These are phyloP conservation scores for Linum tenue DNA, from an alignment of 345 rosid species.

Conservation along the genomic window DNA sequence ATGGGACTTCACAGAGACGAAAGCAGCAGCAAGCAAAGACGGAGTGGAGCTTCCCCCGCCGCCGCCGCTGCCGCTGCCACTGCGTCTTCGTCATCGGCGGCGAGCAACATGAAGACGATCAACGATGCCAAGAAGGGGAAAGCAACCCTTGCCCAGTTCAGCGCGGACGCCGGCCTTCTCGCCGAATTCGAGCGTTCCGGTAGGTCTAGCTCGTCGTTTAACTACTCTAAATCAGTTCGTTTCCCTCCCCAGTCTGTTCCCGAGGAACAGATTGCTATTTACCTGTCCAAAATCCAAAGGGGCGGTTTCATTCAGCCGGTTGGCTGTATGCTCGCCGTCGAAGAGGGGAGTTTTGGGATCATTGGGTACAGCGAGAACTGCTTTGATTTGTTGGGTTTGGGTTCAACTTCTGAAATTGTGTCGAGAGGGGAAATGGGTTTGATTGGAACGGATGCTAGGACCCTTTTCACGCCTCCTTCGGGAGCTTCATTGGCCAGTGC, in stretches of 20 bases:
- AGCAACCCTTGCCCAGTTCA: conserved; percentile 47
- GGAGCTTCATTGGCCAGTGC: conserved; percentile 58
- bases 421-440: conserved; percentile 24
- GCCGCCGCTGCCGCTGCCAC: conserved; percentile 3
- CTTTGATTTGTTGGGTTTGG: conserved; percentile 40
- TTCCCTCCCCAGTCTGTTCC: conserved; percentile 38
- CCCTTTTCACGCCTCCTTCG: conserved; percentile 49
- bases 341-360: conserved; percentile 52
- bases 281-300: conserved; percentile 59
- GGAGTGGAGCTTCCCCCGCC: background rate
- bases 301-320: conserved; percentile 77
- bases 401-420: conserved; percentile 11
- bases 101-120: conserved; percentile 40
- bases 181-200: conserved; percentile 64
- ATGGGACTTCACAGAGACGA: conserved; percentile 4
- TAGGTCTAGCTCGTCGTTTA: conserved; percentile 54
- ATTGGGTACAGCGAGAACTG: conserved; percentile 60
- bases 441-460: conserved; percentile 62
- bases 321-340: conserved; percentile 65
- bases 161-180: conserved; percentile 60
- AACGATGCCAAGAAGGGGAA: conserved; percentile 17
- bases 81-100: conserved; percentile 27
- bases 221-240: conserved; percentile 57
- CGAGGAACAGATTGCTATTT: conserved; percentile 59
- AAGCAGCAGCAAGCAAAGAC: conserved; percentile 4